These are phyloP conservation scores for Thielaviopsis musarum DNA, from an alignment of 2,329 filamentous ascomycete genomes.

Conservation along the genomic window DNA sequence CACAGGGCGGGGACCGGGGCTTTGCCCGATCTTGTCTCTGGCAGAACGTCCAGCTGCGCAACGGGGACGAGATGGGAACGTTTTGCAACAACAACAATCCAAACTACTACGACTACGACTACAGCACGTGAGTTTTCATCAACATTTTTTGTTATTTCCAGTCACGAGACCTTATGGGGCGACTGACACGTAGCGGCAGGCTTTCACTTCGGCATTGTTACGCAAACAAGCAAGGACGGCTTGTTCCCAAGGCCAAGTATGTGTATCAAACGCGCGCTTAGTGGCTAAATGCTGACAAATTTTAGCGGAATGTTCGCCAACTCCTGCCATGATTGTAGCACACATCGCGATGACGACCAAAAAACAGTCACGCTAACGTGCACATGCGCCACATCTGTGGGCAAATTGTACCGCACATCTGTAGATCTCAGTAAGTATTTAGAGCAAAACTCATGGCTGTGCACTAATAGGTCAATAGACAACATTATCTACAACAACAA, in stretches of 20 bases:
- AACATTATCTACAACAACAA: constrained; percentile 1
- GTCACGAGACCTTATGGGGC: not conserved
- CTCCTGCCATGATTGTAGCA: constrained; percentile 3
- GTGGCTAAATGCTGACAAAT: not conserved
- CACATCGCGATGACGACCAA: not conserved
- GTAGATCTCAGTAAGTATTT: not conserved
- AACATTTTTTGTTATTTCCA: not conserved
- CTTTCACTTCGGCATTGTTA: constrained; percentile 2
- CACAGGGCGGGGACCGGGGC: not conserved
- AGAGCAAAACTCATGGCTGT: not conserved
- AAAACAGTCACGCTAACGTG: constrained; percentile 1
- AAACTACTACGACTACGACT: constrained; percentile 5
- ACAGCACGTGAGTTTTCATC: constrained; percentile 5
- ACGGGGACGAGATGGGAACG: constrained; percentile 2
- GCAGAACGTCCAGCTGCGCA: constrained; percentile 4
- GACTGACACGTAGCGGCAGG: not conserved
- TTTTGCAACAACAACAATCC: constrained; percentile 8
- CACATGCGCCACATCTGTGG: not conserved
- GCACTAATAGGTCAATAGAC: not conserved
- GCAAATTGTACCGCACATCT: constrained; percentile 2
- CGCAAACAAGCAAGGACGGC: constrained; percentile 1
- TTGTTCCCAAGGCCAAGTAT: constrained; percentile 1
- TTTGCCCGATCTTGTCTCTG: constrained; percentile 5
- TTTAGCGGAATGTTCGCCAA: constrained; percentile 1
- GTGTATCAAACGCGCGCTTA: not conserved